Evolutionary conservation across 331 rosid genomes (phyloP).

Genomic region (Telfairia occidentalis): DNA sequence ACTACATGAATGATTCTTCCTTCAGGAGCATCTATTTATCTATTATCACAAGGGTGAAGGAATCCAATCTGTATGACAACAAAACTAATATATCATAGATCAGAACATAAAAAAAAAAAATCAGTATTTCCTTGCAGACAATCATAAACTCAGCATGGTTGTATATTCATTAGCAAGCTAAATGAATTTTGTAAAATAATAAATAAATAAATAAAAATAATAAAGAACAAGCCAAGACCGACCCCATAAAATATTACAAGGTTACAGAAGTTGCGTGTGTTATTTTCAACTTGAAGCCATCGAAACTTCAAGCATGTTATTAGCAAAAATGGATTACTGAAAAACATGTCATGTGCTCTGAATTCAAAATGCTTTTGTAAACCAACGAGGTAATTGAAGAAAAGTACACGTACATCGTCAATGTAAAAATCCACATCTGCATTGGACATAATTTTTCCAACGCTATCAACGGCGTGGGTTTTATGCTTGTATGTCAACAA

Average conservation of each 20-base stretch:
- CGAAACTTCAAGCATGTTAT: not conserved
- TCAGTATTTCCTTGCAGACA: too few species aligned
- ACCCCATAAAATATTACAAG: not conserved
- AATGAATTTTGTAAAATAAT: not conserved
- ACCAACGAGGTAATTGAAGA: not conserved
- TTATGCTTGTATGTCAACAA: conserved; percentile 93
- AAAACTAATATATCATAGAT: not conserved
- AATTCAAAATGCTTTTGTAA: not conserved
- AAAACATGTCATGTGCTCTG: not conserved
- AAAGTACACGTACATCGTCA: conserved; percentile 49
- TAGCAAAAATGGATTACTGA: not conserved
- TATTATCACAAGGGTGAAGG: not conserved
- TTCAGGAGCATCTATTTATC: not conserved
- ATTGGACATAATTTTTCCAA: conserved; percentile 63
- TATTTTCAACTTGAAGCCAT: not conserved
- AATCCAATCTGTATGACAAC: not conserved
- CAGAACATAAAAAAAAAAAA: not conserved
- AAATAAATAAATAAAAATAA: not conserved
- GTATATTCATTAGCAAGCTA: not conserved
- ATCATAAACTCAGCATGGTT: not conserved
- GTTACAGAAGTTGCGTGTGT: not conserved
- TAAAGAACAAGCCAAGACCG: not conserved
- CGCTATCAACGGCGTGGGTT: conserved; percentile 76
- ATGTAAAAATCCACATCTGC: conserved; percentile 86
- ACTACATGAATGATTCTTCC: not conserved